phyloP scores from a whole-genome alignment of 768 basidiomycete genomes.

The Russula sp. region DNA sequence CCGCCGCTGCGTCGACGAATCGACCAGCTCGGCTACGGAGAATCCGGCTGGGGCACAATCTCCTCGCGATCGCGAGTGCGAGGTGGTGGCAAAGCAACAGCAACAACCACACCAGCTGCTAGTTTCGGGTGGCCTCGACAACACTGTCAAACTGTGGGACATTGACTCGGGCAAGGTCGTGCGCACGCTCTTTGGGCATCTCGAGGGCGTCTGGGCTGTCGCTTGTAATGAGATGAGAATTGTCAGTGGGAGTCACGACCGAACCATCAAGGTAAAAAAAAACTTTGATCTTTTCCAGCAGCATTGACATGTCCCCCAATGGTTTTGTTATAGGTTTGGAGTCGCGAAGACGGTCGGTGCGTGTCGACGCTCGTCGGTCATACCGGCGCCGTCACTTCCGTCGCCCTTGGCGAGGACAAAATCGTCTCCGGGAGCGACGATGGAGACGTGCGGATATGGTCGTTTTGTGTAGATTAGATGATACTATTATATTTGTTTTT shows the following conservation, averaged over 20 bases:
- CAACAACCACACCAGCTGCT: constrained; percentile 49
- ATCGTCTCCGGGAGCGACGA: constrained; percentile 97
- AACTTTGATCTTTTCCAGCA: neutral
- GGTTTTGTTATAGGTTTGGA: constrained; percentile 66
- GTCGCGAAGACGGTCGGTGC: constrained; percentile 80
- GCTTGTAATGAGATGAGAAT: constrained; percentile 87
- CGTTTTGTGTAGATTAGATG: constrained; percentile 13
- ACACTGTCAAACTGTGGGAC: constrained; percentile 96
- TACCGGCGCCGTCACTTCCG: constrained; percentile 86
- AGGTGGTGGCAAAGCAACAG: neutral
- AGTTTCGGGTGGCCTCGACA: constrained; percentile 87
- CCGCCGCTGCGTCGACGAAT: neutral
- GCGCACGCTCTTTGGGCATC: constrained; percentile 90
- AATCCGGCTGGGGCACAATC: neutral
- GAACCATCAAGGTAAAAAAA: constrained; percentile 80
- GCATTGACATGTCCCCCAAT: no score
- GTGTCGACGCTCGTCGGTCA: constrained; percentile 90
- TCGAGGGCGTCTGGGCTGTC: constrained; percentile 97
- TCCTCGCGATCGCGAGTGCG: neutral
- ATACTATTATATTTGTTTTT: neutral
- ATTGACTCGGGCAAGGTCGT: constrained; percentile 73
- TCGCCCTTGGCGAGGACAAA: constrained; percentile 89
- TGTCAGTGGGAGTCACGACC: constrained; percentile 90
- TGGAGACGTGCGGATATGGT: constrained; percentile 79
- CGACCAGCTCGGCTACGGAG: neutral